phyloP scores from a whole-genome alignment of 2,329 filamentous ascomycete species.

The Pestalotiopsis fici region DNA sequence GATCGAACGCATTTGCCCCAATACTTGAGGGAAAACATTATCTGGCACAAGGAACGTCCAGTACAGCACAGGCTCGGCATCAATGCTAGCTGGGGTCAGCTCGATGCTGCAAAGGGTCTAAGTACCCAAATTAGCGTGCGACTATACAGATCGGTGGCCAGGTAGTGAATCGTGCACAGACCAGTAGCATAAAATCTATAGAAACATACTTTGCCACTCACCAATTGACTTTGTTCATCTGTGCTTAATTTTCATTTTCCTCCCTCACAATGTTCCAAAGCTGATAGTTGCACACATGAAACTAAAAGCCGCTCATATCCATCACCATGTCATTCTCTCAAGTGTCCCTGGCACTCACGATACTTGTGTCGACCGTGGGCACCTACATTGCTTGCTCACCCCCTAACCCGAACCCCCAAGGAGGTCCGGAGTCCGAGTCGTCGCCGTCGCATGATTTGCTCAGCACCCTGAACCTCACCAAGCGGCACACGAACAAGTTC shows the following conservation, averaged over 20 bases:
- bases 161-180: neutral
- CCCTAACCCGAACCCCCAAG: constrained; percentile 25
- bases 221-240: neutral
- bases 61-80: no score
- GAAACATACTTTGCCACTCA: neutral
- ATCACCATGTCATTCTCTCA: constrained; percentile 9
- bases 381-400: constrained; percentile 31
- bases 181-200: neutral
- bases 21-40: no score
- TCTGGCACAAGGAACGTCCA: no score
- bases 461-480: constrained; percentile 22
- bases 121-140: neutral
- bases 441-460: neutral
- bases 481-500: constrained; percentile 21
- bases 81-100: neutral
- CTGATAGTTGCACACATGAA: neutral
- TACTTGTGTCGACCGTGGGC: constrained; percentile 28
- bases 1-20: no score
- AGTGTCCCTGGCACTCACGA: constrained; percentile 16
- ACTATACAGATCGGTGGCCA: neutral
- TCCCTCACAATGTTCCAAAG: neutral
- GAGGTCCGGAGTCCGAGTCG: neutral
- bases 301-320: neutral
- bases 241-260: neutral
- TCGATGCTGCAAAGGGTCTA: neutral